Evolutionary conservation across 352 stramenopile species (phyloP).

Genomic region (Plasmopara halstedii): DNA sequence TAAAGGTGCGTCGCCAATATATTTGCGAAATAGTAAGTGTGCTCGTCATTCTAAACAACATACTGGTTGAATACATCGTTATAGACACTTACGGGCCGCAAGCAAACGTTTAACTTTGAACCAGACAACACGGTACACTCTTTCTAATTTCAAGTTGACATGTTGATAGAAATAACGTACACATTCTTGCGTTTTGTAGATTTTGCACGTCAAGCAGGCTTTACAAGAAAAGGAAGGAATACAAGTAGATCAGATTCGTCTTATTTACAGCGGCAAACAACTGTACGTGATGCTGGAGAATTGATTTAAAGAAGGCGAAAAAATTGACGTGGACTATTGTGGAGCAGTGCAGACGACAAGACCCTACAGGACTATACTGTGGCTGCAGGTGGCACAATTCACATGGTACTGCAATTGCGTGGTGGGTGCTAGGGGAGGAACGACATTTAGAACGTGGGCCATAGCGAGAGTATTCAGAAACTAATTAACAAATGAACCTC

Average conservation of each 20-base stretch:
- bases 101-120: slow-evolving; percentile 88
- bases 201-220: slow-evolving; percentile 95
- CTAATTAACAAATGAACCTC: slow-evolving; percentile 3
- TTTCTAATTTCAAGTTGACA: not conserved
- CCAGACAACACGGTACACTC: slow-evolving; percentile 65
- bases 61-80: not conserved
- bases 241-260: slow-evolving; percentile 80
- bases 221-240: slow-evolving; percentile 98
- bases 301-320: not conserved
- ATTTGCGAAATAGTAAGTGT: not conserved
- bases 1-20: slow-evolving; percentile 44
- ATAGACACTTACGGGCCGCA: slow-evolving; percentile 80
- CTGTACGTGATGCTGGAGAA: slow-evolving; percentile 40
- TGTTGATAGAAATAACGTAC: not conserved
- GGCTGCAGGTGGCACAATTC: slow-evolving; percentile 93
- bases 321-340: not conserved
- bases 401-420: slow-evolving; percentile 98
- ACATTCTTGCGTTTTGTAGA: slow-evolving; percentile 34
- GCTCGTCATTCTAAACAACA: not conserved
- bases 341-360: slow-evolving; percentile 89
- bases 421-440: slow-evolving; percentile 65
- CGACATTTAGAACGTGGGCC: slow-evolving; percentile 20
- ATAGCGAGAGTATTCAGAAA: slow-evolving; percentile 7
- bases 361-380: slow-evolving; percentile 97
- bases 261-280: slow-evolving; percentile 98